Evolutionary conservation across 176 grass and related monocot species (phyloP), one percentile per base, ranked within the genome.

Genomic region (Thinopyrum elongatum): DNA sequence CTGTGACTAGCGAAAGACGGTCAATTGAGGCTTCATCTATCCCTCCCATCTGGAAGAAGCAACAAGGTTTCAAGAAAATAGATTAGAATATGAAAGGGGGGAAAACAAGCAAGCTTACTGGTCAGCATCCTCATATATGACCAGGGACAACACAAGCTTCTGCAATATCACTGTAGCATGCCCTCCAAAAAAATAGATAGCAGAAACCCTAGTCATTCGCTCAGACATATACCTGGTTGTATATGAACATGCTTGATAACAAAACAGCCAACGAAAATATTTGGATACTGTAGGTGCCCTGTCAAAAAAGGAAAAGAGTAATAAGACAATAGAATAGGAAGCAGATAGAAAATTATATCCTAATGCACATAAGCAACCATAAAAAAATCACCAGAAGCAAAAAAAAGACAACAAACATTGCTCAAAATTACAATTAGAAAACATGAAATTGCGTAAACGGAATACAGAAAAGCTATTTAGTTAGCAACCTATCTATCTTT

Each of bases 221-320:
- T 46, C 30, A 63, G 4, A 65, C 59, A 74, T 80, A 33, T 94
- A 99, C 97, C 97, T 96, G 94, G 66, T 99, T 99, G 92, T 96
- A 99, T 75, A 99, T 90, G 83, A 99, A 99, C 97, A 99, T 94
- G 87, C 97, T 99, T 74, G 97, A 99, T 39, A 99, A 88, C 23
- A 96, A 35, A 86, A 99, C 97, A 36, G 97, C 97, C 80, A 99
- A 86, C 22, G 92, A 99, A 92, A 99, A 99, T 89, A 99, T 94
- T 85, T 99, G 94, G 30, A 94, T 96, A 90, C 94, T 94, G 76
- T 99, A 99, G n/a, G 92, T 91, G 31, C 97, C 97, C 97, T 96
- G 92, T 80, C 26, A 83, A 85, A 80, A 63, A 63, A 63, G 17
- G 22, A 82, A 82, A 84, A 86, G 1, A 76, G 16, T 41, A 26